Evolutionary conservation across 1,284 basidiomycete species (phyloP), one percentile per base, ranked within the genome.

Genomic region (Austroboletus niveus): DNA sequence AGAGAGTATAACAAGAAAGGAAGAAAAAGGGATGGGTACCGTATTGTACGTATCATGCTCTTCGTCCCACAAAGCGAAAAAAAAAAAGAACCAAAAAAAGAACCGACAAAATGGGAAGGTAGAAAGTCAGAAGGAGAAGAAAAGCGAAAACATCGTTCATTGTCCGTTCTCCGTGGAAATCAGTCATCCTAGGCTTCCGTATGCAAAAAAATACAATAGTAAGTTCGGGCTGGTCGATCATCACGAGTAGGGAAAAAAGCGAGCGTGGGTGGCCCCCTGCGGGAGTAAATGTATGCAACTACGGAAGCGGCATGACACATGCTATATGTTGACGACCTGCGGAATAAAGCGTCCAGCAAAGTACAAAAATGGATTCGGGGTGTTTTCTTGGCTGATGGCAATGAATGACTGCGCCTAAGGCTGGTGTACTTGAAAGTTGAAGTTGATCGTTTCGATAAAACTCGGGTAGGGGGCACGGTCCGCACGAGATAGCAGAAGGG

Each of bases 181-280:
- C 50, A 54, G 52, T 54, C 54, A 52, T 63, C 54, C 66, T 63
- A 50, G 64, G 60, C 53, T 52, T 68, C 61, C 59, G 56, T 49
- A 48, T 51, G 51, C 54, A 58, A 59, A 39, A 58, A 59, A 40
- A 20, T 61, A 64, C 51, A 56, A 40, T 61, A 62, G 42, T 36
- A 54, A 54, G 48, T 44, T 52, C 55, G 53, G 39, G 36, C 15
- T 24, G 60, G 42, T 41, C 46, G 47, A 41, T 47, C 38, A 40
- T 40, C 35, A 15, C 35, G 35, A n/a, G 35, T 36, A 36, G 15
- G 14, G 14, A n/a, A 36, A 24, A 12, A 40, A 40, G 38, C 38
- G 38, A 40, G 38, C 38, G 38, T 40, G 38, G 12, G 38, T 34
- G 32, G 32, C 32, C 32, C 15, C 35, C 35, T 40, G 20, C 38